Conservation (phyloP, 2,329 filamentous ascomycete species). For the Talaromyces sp. region DNA sequence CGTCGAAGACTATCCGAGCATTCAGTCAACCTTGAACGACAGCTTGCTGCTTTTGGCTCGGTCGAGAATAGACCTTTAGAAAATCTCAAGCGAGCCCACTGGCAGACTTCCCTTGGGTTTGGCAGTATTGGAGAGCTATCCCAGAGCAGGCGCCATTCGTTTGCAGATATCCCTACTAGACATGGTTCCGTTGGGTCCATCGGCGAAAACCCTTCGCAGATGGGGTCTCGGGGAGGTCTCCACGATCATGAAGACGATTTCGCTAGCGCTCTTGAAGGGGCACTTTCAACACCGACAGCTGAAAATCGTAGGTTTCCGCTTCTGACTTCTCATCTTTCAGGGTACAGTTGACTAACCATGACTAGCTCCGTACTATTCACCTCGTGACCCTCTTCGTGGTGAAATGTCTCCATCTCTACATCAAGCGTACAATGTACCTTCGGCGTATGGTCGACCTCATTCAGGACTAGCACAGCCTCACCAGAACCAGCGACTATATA, state of each 20-base stretch:
- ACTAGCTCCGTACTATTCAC: slow-evolving; percentile 43
- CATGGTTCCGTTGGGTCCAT: slow-evolving; percentile 44
- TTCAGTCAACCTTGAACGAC: slow-evolving; percentile 40
- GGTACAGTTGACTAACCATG: neutral
- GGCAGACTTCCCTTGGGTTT: slow-evolving; percentile 51
- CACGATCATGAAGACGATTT: slow-evolving; percentile 39
- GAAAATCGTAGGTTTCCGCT: slow-evolving; percentile 41
- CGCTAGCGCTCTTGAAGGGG: slow-evolving; percentile 35
- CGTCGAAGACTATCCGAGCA: slow-evolving; percentile 47
- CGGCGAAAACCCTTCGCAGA: slow-evolving; percentile 30
- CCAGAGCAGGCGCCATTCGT: slow-evolving; percentile 52
- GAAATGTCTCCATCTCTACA: slow-evolving; percentile 37
- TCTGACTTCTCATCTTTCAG: neutral
- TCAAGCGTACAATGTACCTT: slow-evolving; percentile 39
- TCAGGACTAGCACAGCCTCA: slow-evolving; percentile 35
- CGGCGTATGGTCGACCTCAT: slow-evolving; percentile 38
- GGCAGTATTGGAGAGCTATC: slow-evolving; percentile 45
- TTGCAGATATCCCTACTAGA: slow-evolving; percentile 50
- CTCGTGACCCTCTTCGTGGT: slow-evolving; percentile 37
- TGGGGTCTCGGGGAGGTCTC: slow-evolving; percentile 24
- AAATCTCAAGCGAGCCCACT: slow-evolving; percentile 47
- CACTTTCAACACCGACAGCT: slow-evolving; percentile 36
- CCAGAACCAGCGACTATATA: slow-evolving; percentile 55
- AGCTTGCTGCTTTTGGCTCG: slow-evolving; percentile 35
- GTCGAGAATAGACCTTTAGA: slow-evolving; percentile 46